Evolutionary conservation across 805 yeast genomes (phyloP).

Genomic region (Wickerhamiella kurtzmanii): DNA sequence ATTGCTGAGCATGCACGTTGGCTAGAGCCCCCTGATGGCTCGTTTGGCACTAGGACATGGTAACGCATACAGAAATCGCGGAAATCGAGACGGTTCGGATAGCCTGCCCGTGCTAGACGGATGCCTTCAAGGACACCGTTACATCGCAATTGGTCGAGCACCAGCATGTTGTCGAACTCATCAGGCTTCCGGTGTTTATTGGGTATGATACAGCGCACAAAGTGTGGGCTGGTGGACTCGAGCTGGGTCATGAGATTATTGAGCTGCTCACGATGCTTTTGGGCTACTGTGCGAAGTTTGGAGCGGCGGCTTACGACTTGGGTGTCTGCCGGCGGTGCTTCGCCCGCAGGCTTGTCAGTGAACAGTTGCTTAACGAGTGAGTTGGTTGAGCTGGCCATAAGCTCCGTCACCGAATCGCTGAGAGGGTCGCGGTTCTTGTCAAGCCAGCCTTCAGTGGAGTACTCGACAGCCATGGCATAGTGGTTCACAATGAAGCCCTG

Average conservation of each 20-base stretch:
- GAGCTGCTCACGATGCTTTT: constrained; percentile 78
- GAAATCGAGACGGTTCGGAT: constrained; percentile 82
- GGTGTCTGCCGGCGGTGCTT: constrained; percentile 5
- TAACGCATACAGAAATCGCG: constrained; percentile 68
- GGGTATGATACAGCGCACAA: constrained; percentile 91
- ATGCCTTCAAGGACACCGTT: constrained; percentile 98
- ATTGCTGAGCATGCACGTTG: constrained; percentile 61
- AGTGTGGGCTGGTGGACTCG: constrained; percentile 79
- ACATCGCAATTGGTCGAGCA: constrained; percentile 80
- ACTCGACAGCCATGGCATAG: constrained; percentile 95
- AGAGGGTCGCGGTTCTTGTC: constrained; percentile 91
- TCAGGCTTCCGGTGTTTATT: constrained; percentile 61
- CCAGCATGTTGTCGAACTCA: constrained; percentile 58
- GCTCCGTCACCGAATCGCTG: constrained; percentile 53
- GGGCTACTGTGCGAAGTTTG: constrained; percentile 67
- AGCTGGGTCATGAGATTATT: constrained; percentile 56
- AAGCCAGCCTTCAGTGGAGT: constrained; percentile 82
- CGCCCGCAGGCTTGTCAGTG: constrained; percentile 11
- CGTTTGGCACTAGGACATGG: constrained; percentile 44
- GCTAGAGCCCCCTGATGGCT: constrained; percentile 27
- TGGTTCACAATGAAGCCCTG: constrained; percentile 77
- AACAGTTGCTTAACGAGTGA: constrained; percentile 45
- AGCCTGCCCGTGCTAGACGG: constrained; percentile 92
- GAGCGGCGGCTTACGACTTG: constrained; percentile 13
- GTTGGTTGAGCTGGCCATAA: constrained; percentile 47